Percentiles rank a stretch among this genome's conserved stretches.
Evolutionary conservation across 805 yeast genomes (phyloP).

Genomic region (Maudiozyma serrabonitensis): DNA sequence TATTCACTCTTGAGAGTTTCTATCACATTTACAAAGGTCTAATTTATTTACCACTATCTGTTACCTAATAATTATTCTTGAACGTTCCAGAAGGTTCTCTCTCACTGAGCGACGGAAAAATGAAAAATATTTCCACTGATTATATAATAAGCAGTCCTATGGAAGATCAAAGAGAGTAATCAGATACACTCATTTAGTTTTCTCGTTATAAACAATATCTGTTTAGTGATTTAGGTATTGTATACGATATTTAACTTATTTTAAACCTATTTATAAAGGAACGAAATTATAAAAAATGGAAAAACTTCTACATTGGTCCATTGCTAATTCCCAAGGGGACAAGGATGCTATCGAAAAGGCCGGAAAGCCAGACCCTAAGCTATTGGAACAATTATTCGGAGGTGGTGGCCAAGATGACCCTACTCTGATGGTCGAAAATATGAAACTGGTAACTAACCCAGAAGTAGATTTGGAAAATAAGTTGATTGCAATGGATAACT

Average conservation of each 20-base stretch:
- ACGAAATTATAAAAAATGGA: conserved; percentile 47
- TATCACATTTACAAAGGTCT: no score
- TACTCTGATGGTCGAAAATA: conserved; percentile 71
- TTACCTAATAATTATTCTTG: neutral
- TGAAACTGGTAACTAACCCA: conserved; percentile 47
- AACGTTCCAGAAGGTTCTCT: neutral
- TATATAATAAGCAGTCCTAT: no score
- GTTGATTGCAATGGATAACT: conserved; percentile 73
- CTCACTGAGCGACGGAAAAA: neutral
- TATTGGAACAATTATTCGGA: conserved; percentile 69
- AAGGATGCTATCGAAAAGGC: conserved; percentile 52
- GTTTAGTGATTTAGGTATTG: no score
- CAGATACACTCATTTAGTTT: no score
- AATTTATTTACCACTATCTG: no score
- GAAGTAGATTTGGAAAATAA: conserved; percentile 56
- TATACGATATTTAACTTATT: no score
- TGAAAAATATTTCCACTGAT: no score
- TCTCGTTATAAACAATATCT: no score
- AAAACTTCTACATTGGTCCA: conserved; percentile 85
- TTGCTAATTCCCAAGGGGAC: conserved; percentile 66
- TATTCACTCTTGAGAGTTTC: no score
- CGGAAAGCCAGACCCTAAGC: conserved; percentile 71
- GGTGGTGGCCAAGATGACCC: conserved; percentile 76
- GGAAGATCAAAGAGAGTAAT: no score
- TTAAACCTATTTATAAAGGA: no score